These are phyloP conservation scores for Russula emetica DNA, from an alignment of 768 basidiomycete genomes.

Conservation along the genomic window DNA sequence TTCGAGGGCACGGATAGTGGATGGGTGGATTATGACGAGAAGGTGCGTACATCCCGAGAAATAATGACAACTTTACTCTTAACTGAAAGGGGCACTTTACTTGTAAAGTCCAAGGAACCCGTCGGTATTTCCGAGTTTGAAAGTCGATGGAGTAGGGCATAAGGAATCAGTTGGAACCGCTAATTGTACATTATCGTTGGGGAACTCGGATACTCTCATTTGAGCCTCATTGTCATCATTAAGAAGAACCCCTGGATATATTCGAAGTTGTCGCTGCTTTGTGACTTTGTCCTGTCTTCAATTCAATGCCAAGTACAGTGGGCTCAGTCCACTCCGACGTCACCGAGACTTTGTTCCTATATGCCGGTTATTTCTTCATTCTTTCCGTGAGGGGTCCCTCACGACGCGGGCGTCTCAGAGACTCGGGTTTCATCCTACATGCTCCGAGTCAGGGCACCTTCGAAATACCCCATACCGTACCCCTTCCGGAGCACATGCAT, in stretches of 20 bases:
- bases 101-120: slow-evolving; percentile 50
- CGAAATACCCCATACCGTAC: too few species aligned
- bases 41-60: slow-evolving; percentile 43
- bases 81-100: background rate
- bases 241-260: background rate
- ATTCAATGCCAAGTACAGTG: too few species aligned
- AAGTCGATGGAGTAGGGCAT: slow-evolving; percentile 65
- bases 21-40: slow-evolving; percentile 92
- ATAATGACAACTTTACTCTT: background rate
- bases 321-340: too few species aligned
- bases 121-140: slow-evolving; percentile 68
- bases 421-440: background rate
- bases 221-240: background rate
- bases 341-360: too few species aligned
- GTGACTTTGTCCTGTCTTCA: background rate
- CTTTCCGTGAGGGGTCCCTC: background rate
- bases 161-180: background rate
- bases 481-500: too few species aligned
- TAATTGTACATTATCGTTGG: slow-evolving; percentile 11
- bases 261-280: background rate
- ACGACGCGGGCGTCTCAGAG: background rate
- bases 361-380: too few species aligned
- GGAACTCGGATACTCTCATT: background rate
- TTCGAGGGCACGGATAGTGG: slow-evolving; percentile 48
- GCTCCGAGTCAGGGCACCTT: background rate